Conservation (phyloP, 768 basidiomycete species). For the Tricholoma flavovirens region DNA sequence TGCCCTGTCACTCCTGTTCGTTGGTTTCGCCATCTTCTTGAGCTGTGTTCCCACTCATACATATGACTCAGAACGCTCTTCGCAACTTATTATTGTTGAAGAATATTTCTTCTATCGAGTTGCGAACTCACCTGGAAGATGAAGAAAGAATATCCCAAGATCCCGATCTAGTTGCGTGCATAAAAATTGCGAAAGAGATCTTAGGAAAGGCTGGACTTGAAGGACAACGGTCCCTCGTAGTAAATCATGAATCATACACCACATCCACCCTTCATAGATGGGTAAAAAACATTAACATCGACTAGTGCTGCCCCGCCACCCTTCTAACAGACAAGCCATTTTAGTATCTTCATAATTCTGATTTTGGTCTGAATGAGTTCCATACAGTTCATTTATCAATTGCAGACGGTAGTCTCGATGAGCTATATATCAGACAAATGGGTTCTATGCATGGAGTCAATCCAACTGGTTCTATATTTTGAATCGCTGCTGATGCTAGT, state of each 20-base stretch:
- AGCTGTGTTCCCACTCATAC: neutral
- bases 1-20: conserved; percentile 2
- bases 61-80: neutral
- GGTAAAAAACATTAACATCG: neutral
- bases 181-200: conserved; percentile 13
- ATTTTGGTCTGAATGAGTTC: too few relatives aligned
- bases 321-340: neutral
- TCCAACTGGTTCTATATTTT: too few relatives aligned
- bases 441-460: too few relatives aligned
- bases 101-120: conserved; percentile 2
- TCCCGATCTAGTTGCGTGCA: conserved; percentile 3
- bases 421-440: too few relatives aligned
- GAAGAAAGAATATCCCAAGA: neutral
- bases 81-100: conserved; percentile 1
- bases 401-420: too few relatives aligned
- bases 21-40: neutral
- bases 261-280: neutral
- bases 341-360: neutral
- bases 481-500: too few relatives aligned
- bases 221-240: neutral
- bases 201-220: conserved; percentile 8
- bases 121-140: neutral
- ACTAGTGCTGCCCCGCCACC: neutral
- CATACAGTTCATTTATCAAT: too few relatives aligned
- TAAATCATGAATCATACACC: neutral